Conservation (phyloP, 1,284 basidiomycete genomes). For the Ustilago shanxiensis region DNA sequence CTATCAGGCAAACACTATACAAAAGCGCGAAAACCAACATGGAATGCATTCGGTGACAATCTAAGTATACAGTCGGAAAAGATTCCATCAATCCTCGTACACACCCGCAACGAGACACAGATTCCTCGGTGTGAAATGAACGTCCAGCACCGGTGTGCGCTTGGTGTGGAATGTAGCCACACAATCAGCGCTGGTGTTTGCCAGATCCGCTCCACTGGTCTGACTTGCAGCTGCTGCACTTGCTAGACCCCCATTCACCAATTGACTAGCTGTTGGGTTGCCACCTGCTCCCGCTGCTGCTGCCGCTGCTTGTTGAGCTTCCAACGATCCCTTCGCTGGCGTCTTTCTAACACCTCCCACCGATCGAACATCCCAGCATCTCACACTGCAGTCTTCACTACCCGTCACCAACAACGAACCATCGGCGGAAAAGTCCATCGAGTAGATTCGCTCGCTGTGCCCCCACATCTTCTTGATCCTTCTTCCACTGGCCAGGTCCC, state of each 20-base stretch:
- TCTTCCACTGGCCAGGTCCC: slow-evolving; percentile 93
- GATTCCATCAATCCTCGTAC: slow-evolving; percentile 40
- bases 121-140: slow-evolving; percentile 94
- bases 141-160: slow-evolving; percentile 89
- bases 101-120: slow-evolving; percentile 87
- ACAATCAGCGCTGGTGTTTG: slow-evolving; percentile 76
- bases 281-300: slow-evolving; percentile 16
- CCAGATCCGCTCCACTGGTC: slow-evolving; percentile 19
- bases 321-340: slow-evolving; percentile 25
- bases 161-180: slow-evolving; percentile 93
- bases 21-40: background rate
- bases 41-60: background rate
- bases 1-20: too few relatives aligned
- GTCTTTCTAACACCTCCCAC: slow-evolving; percentile 73
- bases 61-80: background rate
- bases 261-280: slow-evolving; percentile 3
- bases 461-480: slow-evolving; percentile 98
- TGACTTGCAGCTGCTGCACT: slow-evolving; percentile 16
- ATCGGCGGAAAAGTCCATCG: slow-evolving; percentile 90
- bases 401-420: slow-evolving; percentile 90
- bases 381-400: slow-evolving; percentile 90
- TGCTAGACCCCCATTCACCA: slow-evolving; percentile 9
- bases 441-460: slow-evolving; percentile 88
- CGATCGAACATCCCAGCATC: slow-evolving; percentile 94
- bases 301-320: slow-evolving; percentile 30